These are phyloP conservation scores for Candida nemodendra DNA, from an alignment of 805 yeast genomes.

Conservation along the genomic window DNA sequence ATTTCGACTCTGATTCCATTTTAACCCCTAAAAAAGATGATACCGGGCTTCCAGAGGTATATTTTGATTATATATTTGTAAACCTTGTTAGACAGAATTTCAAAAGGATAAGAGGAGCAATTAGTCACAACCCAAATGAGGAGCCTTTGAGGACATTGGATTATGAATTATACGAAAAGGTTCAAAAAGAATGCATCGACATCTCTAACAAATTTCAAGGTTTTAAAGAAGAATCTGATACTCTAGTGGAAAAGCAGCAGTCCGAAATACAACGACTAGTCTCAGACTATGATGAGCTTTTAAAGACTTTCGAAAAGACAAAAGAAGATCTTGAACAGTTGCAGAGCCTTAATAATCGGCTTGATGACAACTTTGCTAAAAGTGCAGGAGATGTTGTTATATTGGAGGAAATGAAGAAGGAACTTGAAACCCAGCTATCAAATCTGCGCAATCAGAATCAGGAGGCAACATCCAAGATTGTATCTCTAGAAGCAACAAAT, in stretches of 20 bases:
- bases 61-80: conserved; percentile 64
- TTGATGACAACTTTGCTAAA: conserved; percentile 21
- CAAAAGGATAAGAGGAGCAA: conserved; percentile 61
- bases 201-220: conserved; percentile 17
- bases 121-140: conserved; percentile 68
- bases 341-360: conserved; percentile 27
- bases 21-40: conserved; percentile 60
- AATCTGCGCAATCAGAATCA: conserved; percentile 18
- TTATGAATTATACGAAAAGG: conserved; percentile 53
- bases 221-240: conserved; percentile 20
- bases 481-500: conserved; percentile 19
- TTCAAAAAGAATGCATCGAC: conserved; percentile 35
- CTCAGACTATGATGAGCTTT: conserved; percentile 34
- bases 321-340: conserved; percentile 34
- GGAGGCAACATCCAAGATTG: conserved; percentile 21
- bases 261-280: conserved; percentile 23
- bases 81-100: conserved; percentile 67
- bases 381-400: conserved; percentile 28
- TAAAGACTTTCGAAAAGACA: conserved; percentile 23
- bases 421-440: conserved; percentile 36
- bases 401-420: conserved; percentile 20
- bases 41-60: conserved; percentile 85
- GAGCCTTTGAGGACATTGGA: conserved; percentile 71
- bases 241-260: conserved; percentile 16
- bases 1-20: conserved; percentile 52